Base-by-base conservation (phyloP, 2,329 filamentous ascomycete genomes). In the Capronia coronata region DNA sequence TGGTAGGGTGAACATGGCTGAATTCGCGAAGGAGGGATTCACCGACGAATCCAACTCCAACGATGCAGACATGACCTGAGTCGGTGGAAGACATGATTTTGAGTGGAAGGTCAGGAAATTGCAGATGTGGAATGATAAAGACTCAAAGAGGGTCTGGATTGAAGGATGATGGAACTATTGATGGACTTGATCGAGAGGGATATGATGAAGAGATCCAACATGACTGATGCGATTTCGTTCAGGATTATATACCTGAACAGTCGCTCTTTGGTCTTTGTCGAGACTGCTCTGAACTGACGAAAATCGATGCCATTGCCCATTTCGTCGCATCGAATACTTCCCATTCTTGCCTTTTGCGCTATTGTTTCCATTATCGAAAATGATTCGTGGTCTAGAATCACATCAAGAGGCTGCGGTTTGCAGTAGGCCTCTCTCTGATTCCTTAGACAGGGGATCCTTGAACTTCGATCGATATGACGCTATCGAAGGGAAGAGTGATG, bases 11-110 rank as follows among this genome's bases (percentile, higher is more conserved):
- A 16, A 43, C 45, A 21, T 47, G 37, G 44, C 42, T 42, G 45
- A 56, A 54, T 32, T 49, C 51, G 38, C 30, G 23, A 16, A 56
- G 42, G 30, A 56, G 50, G 23, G 46, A 44, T 46, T 54, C 54
- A n/a, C 54, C 54, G n/a, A 56, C 54, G 35, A 45, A 56, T 3
- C 53, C 53, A 5, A 56, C 53, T 13, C 53, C 53, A 18, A 56
- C 43, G 25, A 56, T 45, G 43, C 43, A 46, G 29, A 54, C 52
- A 39, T 42, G 45, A 11, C 32, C 48, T 13, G 38, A 16, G n/a
- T 9, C 29, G 14, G 16, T 30, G 25, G 45, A 42, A 25, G 40
- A n/a, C 45, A 48, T 48, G 45, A 9, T 35, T 18, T 22, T 42
- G 19, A 23, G 19, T 3, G 38, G 9, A 14, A 25, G n/a, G 8